These are phyloP conservation scores for California macrophylla DNA, from an alignment of 441 rosid species.

Conservation along the genomic window DNA sequence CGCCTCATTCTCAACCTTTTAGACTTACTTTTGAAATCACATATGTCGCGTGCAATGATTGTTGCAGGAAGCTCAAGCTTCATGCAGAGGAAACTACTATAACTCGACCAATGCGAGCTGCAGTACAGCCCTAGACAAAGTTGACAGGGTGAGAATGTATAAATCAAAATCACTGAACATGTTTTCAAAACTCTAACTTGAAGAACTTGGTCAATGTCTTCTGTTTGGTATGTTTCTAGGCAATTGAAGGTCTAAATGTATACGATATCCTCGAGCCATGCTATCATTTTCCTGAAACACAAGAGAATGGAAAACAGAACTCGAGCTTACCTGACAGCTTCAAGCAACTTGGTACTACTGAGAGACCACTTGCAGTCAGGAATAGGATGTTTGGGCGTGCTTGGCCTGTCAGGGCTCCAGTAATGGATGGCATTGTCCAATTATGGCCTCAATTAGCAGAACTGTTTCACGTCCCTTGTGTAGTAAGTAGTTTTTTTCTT, in stretches of 20 bases:
- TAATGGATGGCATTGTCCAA: slow-evolving; percentile 30
- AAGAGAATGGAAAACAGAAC: slow-evolving; percentile 10
- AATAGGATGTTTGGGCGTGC: slow-evolving; percentile 60
- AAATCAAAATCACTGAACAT: too few relatives aligned
- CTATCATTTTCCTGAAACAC: slow-evolving; percentile 29
- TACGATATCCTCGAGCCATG: slow-evolving; percentile 46
- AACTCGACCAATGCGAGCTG: slow-evolving; percentile 12
- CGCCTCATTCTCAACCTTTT: too few relatives aligned
- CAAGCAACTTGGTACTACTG: slow-evolving; percentile 34
- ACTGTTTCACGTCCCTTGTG: slow-evolving; percentile 21
- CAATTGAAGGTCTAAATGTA: slow-evolving; percentile 25
- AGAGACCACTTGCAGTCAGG: slow-evolving; percentile 37
- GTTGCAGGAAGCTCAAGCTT: slow-evolving; percentile 30
- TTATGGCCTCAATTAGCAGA: slow-evolving; percentile 30
- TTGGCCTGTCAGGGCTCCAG: slow-evolving; percentile 40
- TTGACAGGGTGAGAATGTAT: slow-evolving; percentile 21
- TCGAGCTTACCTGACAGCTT: slow-evolving; percentile 37
- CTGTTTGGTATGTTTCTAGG: slow-evolving; percentile 16
- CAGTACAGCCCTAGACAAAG: slow-evolving; percentile 14
- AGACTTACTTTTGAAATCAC: not conserved
- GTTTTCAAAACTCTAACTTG: too few relatives aligned
- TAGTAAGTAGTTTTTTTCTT: slow-evolving; percentile 35
- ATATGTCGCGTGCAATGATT: not conserved
- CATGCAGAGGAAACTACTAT: slow-evolving; percentile 28
- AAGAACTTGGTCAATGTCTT: too few relatives aligned